Base-by-base conservation (phyloP, 2,329 filamentous ascomycete species). In the Trichoderma simmonsii region DNA sequence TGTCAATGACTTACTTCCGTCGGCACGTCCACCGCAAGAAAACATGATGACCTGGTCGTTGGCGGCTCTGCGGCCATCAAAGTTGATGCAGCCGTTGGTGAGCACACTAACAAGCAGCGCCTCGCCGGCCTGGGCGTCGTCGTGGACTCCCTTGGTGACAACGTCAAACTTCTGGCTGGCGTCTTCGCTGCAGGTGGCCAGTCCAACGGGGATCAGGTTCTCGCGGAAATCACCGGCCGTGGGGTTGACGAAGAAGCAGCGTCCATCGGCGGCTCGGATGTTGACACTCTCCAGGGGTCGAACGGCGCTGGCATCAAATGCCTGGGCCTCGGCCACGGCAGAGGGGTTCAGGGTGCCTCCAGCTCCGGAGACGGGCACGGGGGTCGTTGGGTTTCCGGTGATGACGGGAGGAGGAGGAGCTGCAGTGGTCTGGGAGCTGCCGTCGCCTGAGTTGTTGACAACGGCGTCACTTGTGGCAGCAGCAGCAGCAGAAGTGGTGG, bases 211-310 rank as follows among this genome's bases (percentile, higher is more conserved):
- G 65, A 87, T 86, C 61, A 88, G 79, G 74, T 88, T 88, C 77
- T 85, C 80, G 6, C 86, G 84, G 77, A 87, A 88, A 74, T 88
- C 86, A 43, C 86, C 86, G 0, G 85, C 85, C 1, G 85, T 85
- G 0, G 85, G 84, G 74, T 88, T 84, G 59, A 87, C 77, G 39
- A 83, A 86, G n/a, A 88, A 80, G 72, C 86, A 88, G 66, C 84
- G 81, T 30, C 86, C 86, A 73, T 85, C 83, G 12, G 85, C 78
- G 0, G 85, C 82, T 36, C 83, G 80, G 77, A 88, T 85, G 70
- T 82, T 80, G 51, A 85, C 82, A 48, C 80, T 80, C 48, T 80
- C 81, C 70, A 87, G 84, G 7, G 82, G 82, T 3, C 85, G 82
- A 2, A 80, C 84, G 3, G 86, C 86, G 1, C 82, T 84, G 62